A percentile compares a stretch with the other conserved stretches of the same genome.
Evolutionary conservation across 495 filamentous ascomycete species (phyloP).

Genomic region (Echria macrotheca): DNA sequence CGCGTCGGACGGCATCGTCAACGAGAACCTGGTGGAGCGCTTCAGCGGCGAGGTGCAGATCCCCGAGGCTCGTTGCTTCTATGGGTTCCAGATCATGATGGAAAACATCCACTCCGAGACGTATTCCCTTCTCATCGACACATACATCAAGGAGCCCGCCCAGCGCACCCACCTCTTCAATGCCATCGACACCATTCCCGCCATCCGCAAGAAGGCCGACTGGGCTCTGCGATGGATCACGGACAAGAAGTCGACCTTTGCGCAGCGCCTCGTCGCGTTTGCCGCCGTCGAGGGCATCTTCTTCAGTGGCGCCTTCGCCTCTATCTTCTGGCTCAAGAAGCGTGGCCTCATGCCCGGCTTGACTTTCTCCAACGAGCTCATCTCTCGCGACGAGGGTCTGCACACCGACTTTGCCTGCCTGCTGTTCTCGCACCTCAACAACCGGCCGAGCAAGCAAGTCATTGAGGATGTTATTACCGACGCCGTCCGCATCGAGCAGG

Average conservation of each 20-base stretch:
- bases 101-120: constrained; percentile 99
- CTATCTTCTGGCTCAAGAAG: constrained; percentile 99
- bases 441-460: constrained; percentile 74
- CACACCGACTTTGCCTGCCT: constrained; percentile 99
- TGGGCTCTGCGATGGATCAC: constrained; percentile 96
- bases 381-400: constrained; percentile 98
- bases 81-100: constrained; percentile 99
- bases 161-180: constrained; percentile 96
- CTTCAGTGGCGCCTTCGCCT: constrained; percentile 98
- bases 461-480: constrained; percentile 87
- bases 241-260: constrained; percentile 88
- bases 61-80: constrained; percentile 98
- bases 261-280: constrained; percentile 92
- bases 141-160: constrained; percentile 97
- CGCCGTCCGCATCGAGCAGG: constrained; percentile 90
- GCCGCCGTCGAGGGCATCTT: constrained; percentile 99
- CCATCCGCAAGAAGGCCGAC: constrained; percentile 93
- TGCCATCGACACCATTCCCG: constrained; percentile 94
- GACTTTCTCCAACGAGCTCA: constrained; percentile 99
- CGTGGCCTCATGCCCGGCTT: constrained; percentile 97
- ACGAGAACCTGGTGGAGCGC: constrained; percentile 97
- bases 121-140: constrained; percentile 98
- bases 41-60: constrained; percentile 97
- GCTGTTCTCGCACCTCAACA: constrained; percentile 89
- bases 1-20: constrained; percentile 98